These are phyloP conservation scores for Coemansia sp. DNA, from an alignment of 192 early-diverging fungal genomes.

Conservation along the genomic window DNA sequence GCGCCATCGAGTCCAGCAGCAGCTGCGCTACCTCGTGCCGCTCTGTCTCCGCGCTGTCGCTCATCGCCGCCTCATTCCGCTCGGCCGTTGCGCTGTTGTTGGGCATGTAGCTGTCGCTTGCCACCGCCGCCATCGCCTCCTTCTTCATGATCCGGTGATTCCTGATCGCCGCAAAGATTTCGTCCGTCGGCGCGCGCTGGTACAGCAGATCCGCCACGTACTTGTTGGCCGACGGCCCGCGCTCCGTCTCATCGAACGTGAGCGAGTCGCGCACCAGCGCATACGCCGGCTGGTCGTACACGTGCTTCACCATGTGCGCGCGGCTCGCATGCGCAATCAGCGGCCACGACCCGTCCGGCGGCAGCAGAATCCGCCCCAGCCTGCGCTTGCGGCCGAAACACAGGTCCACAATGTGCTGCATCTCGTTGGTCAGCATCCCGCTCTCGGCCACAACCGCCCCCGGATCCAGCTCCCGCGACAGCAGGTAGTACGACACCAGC, in stretches of 20 bases:
- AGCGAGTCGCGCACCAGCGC: slow-evolving; percentile 64
- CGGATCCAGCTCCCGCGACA: slow-evolving; percentile 52
- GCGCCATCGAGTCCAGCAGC: too few species aligned
- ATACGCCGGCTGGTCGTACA: slow-evolving; percentile 52
- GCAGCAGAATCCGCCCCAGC: slow-evolving; percentile 50
- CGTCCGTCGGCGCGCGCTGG: slow-evolving; percentile 72
- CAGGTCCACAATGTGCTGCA: slow-evolving; percentile 52
- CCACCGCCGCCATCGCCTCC: slow-evolving; percentile 43
- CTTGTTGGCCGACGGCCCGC: slow-evolving; percentile 53
- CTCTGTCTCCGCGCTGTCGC: not conserved
- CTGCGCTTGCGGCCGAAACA: slow-evolving; percentile 52
- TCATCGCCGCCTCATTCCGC: not conserved
- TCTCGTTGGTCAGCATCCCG: slow-evolving; percentile 42
- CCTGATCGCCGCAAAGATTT: slow-evolving; percentile 62
- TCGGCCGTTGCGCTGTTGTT: slow-evolving; percentile 12
- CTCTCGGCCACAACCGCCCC: slow-evolving; percentile 46
- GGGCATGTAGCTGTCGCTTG: slow-evolving; percentile 46
- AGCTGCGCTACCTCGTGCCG: too few species aligned
- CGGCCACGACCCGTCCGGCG: slow-evolving; percentile 73
- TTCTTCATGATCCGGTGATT: slow-evolving; percentile 56
- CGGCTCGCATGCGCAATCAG: slow-evolving; percentile 66
- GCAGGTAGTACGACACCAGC: slow-evolving; percentile 47
- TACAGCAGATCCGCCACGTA: slow-evolving; percentile 71
- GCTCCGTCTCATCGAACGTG: slow-evolving; percentile 57
- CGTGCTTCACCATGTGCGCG: slow-evolving; percentile 42